Percentiles rank a stretch among this genome's conserved stretches.
Evolutionary conservation across 192 early-diverging fungal species (phyloP).

Genomic region (Allomyces javanicus): DNA sequence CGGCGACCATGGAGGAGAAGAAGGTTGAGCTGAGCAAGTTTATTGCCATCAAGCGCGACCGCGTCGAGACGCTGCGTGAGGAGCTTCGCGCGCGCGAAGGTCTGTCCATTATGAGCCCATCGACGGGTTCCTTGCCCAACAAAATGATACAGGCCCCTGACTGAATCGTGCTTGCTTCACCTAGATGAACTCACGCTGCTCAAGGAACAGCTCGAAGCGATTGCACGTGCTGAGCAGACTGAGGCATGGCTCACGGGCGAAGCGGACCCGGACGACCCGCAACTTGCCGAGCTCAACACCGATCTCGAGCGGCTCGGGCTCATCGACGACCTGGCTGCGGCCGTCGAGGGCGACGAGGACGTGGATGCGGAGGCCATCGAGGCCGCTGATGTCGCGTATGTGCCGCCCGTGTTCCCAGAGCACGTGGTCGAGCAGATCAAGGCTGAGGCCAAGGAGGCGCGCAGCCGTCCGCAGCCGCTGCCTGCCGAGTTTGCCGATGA

Average conservation of each 20-base stretch:
- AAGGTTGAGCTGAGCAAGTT: not conserved
- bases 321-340: not conserved
- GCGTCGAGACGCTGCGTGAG: not conserved
- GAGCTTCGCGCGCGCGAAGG: not conserved
- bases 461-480: not conserved
- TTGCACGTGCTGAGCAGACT: not conserved
- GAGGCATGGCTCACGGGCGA: not conserved
- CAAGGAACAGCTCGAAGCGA: not conserved
- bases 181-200: not conserved
- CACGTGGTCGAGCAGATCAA: not conserved
- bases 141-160: no score
- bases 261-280: not conserved
- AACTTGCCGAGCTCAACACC: not conserved
- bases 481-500: not conserved
- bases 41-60: not conserved
- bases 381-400: not conserved
- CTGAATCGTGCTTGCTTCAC: not conserved
- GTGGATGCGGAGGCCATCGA: not conserved
- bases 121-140: no score
- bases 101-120: not conserved
- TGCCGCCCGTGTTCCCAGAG: not conserved
- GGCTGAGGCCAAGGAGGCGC: not conserved
- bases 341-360: not conserved
- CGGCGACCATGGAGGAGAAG: not conserved
- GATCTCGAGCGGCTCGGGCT: not conserved